Evolutionary conservation across 2,329 filamentous ascomycete species (phyloP), one percentile per base, ranked within the genome.

Genomic region (Rosellinia necatrix): DNA sequence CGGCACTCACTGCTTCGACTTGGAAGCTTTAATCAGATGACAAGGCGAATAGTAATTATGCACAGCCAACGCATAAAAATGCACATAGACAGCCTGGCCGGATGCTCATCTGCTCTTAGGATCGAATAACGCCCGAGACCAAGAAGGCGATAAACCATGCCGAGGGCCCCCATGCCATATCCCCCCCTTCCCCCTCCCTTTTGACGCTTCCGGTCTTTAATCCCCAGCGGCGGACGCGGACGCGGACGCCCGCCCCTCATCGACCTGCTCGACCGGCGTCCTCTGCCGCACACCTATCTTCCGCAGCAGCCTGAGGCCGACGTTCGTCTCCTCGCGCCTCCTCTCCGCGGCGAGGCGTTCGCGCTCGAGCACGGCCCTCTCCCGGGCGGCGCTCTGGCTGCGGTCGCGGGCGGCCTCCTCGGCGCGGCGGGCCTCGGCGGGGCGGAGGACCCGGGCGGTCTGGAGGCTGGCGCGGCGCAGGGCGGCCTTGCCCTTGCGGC

Each of bases 391-490:
- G 35, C 58, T 61, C 52, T 61, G 56, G 25, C 56, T 61, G 21
- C 47, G 53, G 29, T 59, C 52, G 37, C 48, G 37, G 8, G 81
- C 75, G 27, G 80, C 84, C 66, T 87, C 85, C 62, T 88, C 82
- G 48, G 74, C 76, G 59, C 75, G 75, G 40, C 74, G 77, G 50
- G 79, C 78, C 67, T 84, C 81, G 57, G 88, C 84, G 0, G 87
- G 86, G 34, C 82, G 76, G 2, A 89, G 61, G 6, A 88, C 67
- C 65, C 85, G 86, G 53, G 85, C 84, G 56, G 84, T 80, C 24
- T 78, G 71, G 29, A 81, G 76, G 22, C 78, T 72, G 32, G 83
- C 65, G 56, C 81, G 82, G 53, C 79, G 75, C 56, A 76, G 67
- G 9, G 80, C 64, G 41, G 75, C 72, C 73, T 88, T 89, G 29